A percentile compares a stretch with the other conserved stretches of the same genome.
Conservation (phyloP, 176 grass and related monocot species). For the Saccharum spontaneum region DNA sequence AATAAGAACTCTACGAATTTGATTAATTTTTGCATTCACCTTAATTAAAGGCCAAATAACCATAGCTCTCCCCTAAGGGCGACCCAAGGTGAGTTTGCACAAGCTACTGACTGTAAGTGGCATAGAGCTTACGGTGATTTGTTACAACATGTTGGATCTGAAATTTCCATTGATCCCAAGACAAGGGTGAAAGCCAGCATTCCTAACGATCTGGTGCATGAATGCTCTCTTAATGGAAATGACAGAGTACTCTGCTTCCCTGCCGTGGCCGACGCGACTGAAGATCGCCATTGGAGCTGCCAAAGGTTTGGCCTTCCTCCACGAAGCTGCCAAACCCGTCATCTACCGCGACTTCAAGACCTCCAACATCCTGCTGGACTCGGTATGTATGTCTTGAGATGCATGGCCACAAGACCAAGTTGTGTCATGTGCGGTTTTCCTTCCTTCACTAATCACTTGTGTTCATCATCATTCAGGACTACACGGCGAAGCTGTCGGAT, state of each 20-base stretch:
- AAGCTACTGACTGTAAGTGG: too few relatives aligned
- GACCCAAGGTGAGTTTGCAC: too few relatives aligned
- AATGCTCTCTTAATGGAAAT: not conserved
- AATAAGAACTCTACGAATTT: not conserved
- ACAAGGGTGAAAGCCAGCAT: not conserved
- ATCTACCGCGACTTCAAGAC: slow-evolving; percentile 92
- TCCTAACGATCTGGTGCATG: not conserved
- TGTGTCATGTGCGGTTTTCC: not conserved
- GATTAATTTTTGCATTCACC: too few relatives aligned
- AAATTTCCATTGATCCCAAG: not conserved
- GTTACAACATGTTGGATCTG: too few relatives aligned
- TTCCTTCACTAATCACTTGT: too few relatives aligned
- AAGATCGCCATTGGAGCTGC: slow-evolving; percentile 75
- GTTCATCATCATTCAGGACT: slow-evolving; percentile 20
- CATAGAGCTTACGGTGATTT: too few relatives aligned
- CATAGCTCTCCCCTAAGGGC: too few relatives aligned
- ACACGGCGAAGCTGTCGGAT: slow-evolving; percentile 75
- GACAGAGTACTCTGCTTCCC: slow-evolving; percentile 53
- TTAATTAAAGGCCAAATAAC: too few relatives aligned
- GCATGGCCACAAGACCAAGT: too few relatives aligned
- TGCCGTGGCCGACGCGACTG: slow-evolving; percentile 67
- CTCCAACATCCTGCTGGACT: slow-evolving; percentile 82
- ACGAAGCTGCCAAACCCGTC: slow-evolving; percentile 61
- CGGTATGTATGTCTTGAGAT: slow-evolving; percentile 10
- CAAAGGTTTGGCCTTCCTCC: slow-evolving; percentile 81